phyloP scores from a whole-genome alignment of 768 basidiomycete genomes.

The Myochromella boudieri region DNA sequence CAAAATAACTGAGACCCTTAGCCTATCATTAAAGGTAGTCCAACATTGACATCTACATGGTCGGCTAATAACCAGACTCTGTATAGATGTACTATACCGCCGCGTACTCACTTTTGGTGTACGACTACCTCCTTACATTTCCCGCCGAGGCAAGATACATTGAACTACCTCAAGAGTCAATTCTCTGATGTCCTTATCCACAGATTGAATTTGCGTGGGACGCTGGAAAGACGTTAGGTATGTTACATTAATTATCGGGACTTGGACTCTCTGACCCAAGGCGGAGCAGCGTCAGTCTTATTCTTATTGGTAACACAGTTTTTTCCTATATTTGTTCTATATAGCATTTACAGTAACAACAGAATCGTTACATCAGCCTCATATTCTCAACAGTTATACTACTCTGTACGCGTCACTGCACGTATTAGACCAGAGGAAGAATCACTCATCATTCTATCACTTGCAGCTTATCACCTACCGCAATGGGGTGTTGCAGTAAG shows the following conservation, averaged over 20 bases:
- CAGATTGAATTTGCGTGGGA: conserved; percentile 21
- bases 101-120: conserved; percentile 14
- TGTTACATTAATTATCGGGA: neutral
- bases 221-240: conserved; percentile 8
- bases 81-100: conserved; percentile 10
- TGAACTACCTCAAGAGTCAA: neutral
- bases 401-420: conserved; percentile 7
- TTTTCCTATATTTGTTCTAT: neutral
- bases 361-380: conserved; percentile 21
- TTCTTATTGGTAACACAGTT: conserved; percentile 18
- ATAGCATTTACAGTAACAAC: neutral
- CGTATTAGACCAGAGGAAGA: neutral
- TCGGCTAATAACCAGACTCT: too few species aligned
- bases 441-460: neutral
- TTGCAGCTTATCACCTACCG: conserved; percentile 15
- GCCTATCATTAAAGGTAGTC: too few species aligned
- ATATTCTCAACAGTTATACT: conserved; percentile 12
- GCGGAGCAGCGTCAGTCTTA: conserved; percentile 10
- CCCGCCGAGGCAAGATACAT: conserved; percentile 10
- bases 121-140: conserved; percentile 19
- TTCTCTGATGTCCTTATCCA: neutral
- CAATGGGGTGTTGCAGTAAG: conserved; percentile 11
- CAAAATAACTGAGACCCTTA: too few species aligned
- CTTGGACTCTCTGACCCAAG: neutral
- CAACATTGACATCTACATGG: too few species aligned